Evolutionary conservation across 768 basidiomycete genomes (phyloP).

Genomic region (Naganishia vaughanmartiniae): DNA sequence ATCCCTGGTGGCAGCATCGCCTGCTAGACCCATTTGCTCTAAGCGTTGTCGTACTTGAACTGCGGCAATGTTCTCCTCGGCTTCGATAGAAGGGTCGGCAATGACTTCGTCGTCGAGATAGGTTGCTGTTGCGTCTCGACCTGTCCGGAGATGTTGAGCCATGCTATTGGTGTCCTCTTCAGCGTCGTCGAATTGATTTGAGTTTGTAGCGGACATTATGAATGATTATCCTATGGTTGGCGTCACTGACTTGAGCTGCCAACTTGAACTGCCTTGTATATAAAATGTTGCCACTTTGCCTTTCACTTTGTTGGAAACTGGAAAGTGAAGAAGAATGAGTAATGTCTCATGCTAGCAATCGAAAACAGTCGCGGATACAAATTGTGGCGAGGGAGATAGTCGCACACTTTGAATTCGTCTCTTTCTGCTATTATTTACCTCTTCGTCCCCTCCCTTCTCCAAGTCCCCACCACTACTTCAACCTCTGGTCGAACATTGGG

Average conservation of each 20-base stretch:
- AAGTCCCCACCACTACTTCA: no score
- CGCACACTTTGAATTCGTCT: background rate
- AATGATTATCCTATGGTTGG: background rate
- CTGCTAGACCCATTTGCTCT: slow-evolving; percentile 9
- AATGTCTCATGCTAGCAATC: slow-evolving; percentile 3
- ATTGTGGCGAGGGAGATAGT: background rate
- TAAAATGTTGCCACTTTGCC: background rate
- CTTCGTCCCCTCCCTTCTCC: no score
- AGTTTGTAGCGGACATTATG: background rate
- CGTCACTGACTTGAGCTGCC: background rate
- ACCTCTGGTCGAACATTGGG: no score
- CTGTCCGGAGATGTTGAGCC: background rate
- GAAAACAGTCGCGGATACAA: background rate
- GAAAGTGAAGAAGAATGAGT: slow-evolving; percentile 2
- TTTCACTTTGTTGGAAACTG: background rate
- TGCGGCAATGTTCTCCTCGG: slow-evolving; percentile 23
- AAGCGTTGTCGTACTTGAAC: slow-evolving; percentile 9
- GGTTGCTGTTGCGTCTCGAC: slow-evolving; percentile 11
- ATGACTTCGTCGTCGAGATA: slow-evolving; percentile 23
- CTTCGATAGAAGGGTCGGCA: slow-evolving; percentile 17
- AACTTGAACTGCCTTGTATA: background rate
- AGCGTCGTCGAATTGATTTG: slow-evolving; percentile 9
- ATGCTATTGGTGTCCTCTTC: slow-evolving; percentile 1
- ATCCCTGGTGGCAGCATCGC: background rate
- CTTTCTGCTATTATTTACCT: no score